Evolutionary conservation across 2,329 filamentous ascomycete genomes (phyloP), one percentile per base, ranked within the genome.

Genomic region (Botryotinia convoluta): DNA sequence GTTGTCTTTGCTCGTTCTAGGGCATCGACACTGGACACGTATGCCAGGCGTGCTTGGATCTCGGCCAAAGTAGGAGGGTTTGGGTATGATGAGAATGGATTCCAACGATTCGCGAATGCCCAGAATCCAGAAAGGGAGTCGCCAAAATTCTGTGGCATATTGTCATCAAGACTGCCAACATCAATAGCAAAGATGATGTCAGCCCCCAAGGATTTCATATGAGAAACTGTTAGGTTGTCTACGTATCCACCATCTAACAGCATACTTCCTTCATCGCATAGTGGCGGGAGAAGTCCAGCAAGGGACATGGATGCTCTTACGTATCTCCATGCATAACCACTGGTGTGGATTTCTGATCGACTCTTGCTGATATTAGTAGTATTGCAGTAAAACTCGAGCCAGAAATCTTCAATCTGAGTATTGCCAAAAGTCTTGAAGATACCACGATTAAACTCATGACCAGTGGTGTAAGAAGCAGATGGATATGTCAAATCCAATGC

Each of bases 351-450:
- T 81, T 99, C 96, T 4, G 90, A 90, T 32, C 95, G 89, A 75
- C 93, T 96, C 82, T 97, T 97, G 84, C 93, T 97, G 83, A 99
- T 98, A 82, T 98, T 99, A 54, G 97, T 99, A 0, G 96, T 98
- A 83, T 99, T 99, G 87, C 97, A 99, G 84, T 99, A 99, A 82
- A 94, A 99, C 78, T 97, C 94, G 18, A 99, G 88, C 96, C 96
- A 99, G 80, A 98, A 99, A 82, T 99, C 96, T 83, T 99, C 96
- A 73, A 99, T 98, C 81, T 98, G 96, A 16, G 93, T 93, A 79
- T 98, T 94, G 22, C 95, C 96, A 81, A 99, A 98, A 0, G 95
- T 94, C 83, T 99, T 99, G 89, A 98, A 99, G 76, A 99, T 98
- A 59, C 96, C 96, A 10, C 96, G 93, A 79, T 99, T 99, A 87